These are phyloP conservation scores for Monosporascus sp. DNA, from an alignment of 2,329 filamentous ascomycete species.

Conservation along the genomic window DNA sequence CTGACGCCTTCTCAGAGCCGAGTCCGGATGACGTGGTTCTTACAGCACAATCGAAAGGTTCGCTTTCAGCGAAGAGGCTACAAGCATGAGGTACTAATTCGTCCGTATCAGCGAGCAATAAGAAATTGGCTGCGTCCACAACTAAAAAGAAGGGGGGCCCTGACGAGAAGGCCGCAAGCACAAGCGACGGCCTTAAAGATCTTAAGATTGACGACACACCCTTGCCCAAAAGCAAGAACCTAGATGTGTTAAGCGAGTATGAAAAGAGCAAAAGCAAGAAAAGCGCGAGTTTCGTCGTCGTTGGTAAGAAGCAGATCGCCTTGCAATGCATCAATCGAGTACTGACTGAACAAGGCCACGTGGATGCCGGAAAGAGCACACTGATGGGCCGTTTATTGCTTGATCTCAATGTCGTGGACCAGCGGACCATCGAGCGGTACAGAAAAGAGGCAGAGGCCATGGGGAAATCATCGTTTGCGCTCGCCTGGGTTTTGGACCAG, in stretches of 20 bases:
- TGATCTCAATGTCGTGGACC: slow-evolving; percentile 82
- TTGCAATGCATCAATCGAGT: background rate
- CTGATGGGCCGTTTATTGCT: slow-evolving; percentile 92
- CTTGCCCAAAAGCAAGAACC: slow-evolving; percentile 65
- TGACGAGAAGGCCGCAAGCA: slow-evolving; percentile 29
- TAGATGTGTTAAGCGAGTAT: slow-evolving; percentile 80
- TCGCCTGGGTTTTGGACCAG: slow-evolving; percentile 96
- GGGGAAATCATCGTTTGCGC: slow-evolving; percentile 90
- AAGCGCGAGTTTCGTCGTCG: slow-evolving; percentile 84
- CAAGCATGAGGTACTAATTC: slow-evolving; percentile 48
- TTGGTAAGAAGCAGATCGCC: slow-evolving; percentile 52
- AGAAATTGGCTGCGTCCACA: slow-evolving; percentile 28
- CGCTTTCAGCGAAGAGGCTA: slow-evolving; percentile 49
- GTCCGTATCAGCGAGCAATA: slow-evolving; percentile 45
- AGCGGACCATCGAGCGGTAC: slow-evolving; percentile 83
- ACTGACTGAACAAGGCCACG: slow-evolving; percentile 60
- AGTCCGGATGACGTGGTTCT: slow-evolving; percentile 90
- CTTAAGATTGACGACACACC: slow-evolving; percentile 47
- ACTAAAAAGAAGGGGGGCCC: slow-evolving; percentile 34
- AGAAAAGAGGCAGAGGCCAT: slow-evolving; percentile 83
- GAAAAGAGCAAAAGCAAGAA: slow-evolving; percentile 71
- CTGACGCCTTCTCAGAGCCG: slow-evolving; percentile 70
- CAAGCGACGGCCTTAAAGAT: slow-evolving; percentile 28
- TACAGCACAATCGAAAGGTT: slow-evolving; percentile 85
- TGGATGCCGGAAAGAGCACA: slow-evolving; percentile 96